Percentiles rank a stretch among this genome's conserved stretches.
Evolutionary conservation across 768 basidiomycete species (phyloP).

Genomic region (Boletus sensibilis): DNA sequence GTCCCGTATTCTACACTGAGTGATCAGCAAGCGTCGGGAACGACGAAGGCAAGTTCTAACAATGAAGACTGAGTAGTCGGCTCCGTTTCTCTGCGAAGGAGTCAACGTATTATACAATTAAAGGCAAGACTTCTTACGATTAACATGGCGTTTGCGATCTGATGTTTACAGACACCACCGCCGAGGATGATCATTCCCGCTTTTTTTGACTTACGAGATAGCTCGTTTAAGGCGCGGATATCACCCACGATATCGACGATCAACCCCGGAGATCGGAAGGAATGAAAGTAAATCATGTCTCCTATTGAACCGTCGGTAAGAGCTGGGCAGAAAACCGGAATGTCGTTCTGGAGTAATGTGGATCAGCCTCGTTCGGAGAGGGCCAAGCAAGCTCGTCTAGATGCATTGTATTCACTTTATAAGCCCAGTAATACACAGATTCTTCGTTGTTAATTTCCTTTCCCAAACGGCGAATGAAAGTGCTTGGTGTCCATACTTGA

Average conservation of each 20-base stretch:
- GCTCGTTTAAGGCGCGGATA: constrained; percentile 88
- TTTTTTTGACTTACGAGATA: constrained; percentile 81
- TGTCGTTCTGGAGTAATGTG: constrained; percentile 72
- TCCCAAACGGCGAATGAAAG: constrained; percentile 88
- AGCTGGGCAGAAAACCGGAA: constrained; percentile 98
- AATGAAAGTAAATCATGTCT: constrained; percentile 99
- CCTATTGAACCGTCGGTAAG: constrained; percentile 97
- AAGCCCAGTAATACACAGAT: constrained; percentile 99
- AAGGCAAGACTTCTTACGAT: constrained; percentile 58
- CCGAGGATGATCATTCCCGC: constrained; percentile 99
- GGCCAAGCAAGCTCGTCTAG: constrained; percentile 8
- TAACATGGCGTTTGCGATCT: constrained; percentile 99
- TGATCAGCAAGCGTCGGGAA: neutral
- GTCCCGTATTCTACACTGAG: constrained; percentile 80
- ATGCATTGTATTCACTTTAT: constrained; percentile 70
- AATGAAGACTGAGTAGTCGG: constrained; percentile 96
- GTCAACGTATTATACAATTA: constrained; percentile 2
- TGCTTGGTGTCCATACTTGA: constrained; percentile 87
- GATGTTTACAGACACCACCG: constrained; percentile 98
- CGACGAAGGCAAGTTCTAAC: constrained; percentile 40
- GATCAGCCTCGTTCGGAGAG: constrained; percentile 26
- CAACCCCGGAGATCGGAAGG: constrained; percentile 82
- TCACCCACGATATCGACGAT: constrained; percentile 93
- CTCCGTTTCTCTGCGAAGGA: constrained; percentile 80
- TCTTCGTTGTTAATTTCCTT: constrained; percentile 97